Base-by-base conservation (phyloP, 192 early-diverging fungal genomes). In the Coemansia sp. region DNA sequence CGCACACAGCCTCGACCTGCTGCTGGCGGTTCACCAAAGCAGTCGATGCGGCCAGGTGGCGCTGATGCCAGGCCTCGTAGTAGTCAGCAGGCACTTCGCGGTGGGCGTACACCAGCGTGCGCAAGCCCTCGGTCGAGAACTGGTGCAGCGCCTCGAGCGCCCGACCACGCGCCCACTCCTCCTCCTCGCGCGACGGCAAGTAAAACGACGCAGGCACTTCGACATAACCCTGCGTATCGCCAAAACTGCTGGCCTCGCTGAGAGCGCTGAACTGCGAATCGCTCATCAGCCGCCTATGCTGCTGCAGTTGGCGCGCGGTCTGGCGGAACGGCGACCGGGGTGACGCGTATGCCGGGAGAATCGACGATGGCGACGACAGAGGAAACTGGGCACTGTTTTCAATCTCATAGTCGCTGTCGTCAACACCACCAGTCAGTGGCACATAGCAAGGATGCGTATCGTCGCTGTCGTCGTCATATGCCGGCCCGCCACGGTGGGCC, bases 31-130 rank as follows among this genome's bases (percentile, higher is more conserved):
- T 77, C 15, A 72, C 81, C 6, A 97, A 73, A 7, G 87, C 70
- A 26, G 81, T 83, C 29, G 87, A 83, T 0, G 95, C 95, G 21
- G 86, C 83, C 21, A 86, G 70, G 39, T 89, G 92, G 11, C 82
- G 62, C 62, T 76, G 64, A 33, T 84, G 83, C 84, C 90, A 96
- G 3, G 69, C 39, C 35, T 80, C 80, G 60, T 92, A 95, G 60
- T 86, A 85, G 8, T 81, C 74, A 26, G 86, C 72, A 0, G 74
- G 48, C 29, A 97, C 67, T 57, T 80, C 83, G 42, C 86, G 71
- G 69, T 88, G 89, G 4, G 85, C 92, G 42, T 92, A 87, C 7
- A 87, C 82, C 22, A 97, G 80, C 7, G 95, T 97, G 27, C 95
- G 85, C 56, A 95, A 64, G 5, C 95, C 95, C 46, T 87, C 86